These are phyloP conservation scores for Protoeuglena noctilucae DNA, from an alignment of 139 green algal species.

Conservation along the genomic window DNA sequence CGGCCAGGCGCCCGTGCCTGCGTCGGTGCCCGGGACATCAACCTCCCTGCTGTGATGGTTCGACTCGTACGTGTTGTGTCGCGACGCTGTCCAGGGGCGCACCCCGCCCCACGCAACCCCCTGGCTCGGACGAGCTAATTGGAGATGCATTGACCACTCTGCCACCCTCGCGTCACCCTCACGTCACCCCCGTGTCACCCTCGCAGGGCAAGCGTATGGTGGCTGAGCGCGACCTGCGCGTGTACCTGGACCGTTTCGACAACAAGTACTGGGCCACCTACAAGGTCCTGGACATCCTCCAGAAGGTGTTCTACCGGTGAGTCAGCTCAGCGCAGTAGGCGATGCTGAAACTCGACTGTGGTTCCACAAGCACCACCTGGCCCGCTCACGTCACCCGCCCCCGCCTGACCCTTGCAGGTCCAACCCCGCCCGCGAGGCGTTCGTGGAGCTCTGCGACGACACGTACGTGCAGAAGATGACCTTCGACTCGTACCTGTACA, in stretches of 20 bases:
- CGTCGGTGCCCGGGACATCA: too few species aligned
- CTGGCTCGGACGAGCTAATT: too few species aligned
- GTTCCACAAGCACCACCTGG: neutral
- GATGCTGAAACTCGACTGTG: neutral
- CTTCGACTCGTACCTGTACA: conserved; percentile 99
- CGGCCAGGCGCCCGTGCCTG: too few species aligned
- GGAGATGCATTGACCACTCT: too few species aligned
- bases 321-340: too few species aligned
- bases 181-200: too few species aligned
- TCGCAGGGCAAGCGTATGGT: conserved; percentile 71
- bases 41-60: too few species aligned
- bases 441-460: conserved; percentile 96
- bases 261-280: conserved; percentile 98
- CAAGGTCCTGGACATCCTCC: conserved; percentile 99
- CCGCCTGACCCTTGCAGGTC: conserved; percentile 39
- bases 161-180: too few species aligned
- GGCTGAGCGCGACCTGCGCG: conserved; percentile 67
- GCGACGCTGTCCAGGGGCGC: too few species aligned
- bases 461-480: conserved; percentile 99
- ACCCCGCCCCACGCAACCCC: too few species aligned
- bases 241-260: conserved; percentile 95
- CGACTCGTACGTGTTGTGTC: too few species aligned
- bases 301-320: conserved; percentile 89
- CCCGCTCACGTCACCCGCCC: neutral
- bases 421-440: conserved; percentile 96